Conservation (phyloP, 495 filamentous ascomycete genomes). For the Cryomyces antarcticus region DNA sequence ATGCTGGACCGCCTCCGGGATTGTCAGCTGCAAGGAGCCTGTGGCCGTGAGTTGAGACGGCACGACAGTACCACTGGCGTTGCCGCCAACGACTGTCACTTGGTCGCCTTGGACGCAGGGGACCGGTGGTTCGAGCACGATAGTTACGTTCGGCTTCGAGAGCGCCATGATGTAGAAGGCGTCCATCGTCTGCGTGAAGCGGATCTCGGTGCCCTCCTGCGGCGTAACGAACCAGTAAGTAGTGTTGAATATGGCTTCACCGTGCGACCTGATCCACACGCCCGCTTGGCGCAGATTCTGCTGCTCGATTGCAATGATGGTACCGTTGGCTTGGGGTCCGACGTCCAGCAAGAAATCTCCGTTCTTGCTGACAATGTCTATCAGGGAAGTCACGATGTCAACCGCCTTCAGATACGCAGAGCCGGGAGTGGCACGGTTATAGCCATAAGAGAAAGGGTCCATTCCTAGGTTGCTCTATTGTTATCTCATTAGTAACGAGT, state of each 20-base stretch:
- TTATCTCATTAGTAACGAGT: no score
- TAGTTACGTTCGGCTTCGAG: constrained; percentile 20
- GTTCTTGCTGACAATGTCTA: constrained; percentile 35
- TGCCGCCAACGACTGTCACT: constrained; percentile 25
- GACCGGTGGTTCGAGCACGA: constrained; percentile 23
- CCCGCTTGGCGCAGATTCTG: constrained; percentile 27
- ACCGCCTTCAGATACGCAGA: constrained; percentile 30
- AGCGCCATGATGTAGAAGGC: constrained; percentile 33
- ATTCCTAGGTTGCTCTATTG: constrained; percentile 25
- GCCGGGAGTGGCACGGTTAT: constrained; percentile 29
- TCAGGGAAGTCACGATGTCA: constrained; percentile 22
- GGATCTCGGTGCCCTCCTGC: constrained; percentile 22
- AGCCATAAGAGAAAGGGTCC: constrained; percentile 35
- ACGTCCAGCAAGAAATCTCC: constrained; percentile 36
- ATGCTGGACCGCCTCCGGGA: constrained; percentile 14
- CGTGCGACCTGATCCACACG: constrained; percentile 28
- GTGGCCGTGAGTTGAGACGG: constrained; percentile 11
- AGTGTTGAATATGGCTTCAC: constrained; percentile 33
- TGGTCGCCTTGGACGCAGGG: constrained; percentile 24
- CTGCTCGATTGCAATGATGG: constrained; percentile 27
- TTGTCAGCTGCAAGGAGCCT: constrained; percentile 14
- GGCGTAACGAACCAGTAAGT: constrained; percentile 35
- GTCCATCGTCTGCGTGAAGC: constrained; percentile 30
- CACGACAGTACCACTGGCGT: constrained; percentile 19
- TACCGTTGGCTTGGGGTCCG: constrained; percentile 31